Percentiles rank a stretch among this genome's conserved stretches.
Evolutionary conservation across 2,329 filamentous ascomycete species (phyloP).

Genomic region (Acrodontium crateriforme): DNA sequence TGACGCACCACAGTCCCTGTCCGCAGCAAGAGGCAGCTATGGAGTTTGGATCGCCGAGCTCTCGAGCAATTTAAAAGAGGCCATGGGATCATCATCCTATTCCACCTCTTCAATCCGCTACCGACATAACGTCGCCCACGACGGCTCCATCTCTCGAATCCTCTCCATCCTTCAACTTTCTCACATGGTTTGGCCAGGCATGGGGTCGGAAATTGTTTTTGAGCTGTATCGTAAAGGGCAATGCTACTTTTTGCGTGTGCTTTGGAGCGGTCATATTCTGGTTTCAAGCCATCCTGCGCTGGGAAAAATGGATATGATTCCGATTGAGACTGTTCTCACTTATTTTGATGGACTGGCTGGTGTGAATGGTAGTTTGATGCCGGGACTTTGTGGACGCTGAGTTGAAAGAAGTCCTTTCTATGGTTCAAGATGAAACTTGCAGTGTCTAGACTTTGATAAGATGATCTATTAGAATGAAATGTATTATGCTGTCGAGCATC

Average conservation of each 20-base stretch:
- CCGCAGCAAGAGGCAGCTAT: slow-evolving; percentile 46
- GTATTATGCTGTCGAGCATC: too few species aligned
- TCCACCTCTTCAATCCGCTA: slow-evolving; percentile 35
- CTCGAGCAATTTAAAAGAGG: slow-evolving; percentile 45
- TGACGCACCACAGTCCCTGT: slow-evolving; percentile 47
- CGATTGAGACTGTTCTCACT: slow-evolving; percentile 46
- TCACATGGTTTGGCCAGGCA: slow-evolving; percentile 71
- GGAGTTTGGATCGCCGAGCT: slow-evolving; percentile 67
- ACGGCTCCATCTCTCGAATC: slow-evolving; percentile 55
- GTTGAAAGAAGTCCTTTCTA: too few species aligned
- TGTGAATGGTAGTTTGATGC: slow-evolving; percentile 28
- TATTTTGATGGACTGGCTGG: slow-evolving; percentile 65
- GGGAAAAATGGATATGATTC: slow-evolving; percentile 58
- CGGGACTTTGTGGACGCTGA: slow-evolving; percentile 26
- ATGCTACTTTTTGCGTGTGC: slow-evolving; percentile 46
- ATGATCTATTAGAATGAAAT: too few species aligned
- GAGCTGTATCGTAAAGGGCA: slow-evolving; percentile 47
- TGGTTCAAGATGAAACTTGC: too few species aligned
- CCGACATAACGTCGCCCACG: slow-evolving; percentile 67
- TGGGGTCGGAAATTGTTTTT: slow-evolving; percentile 67
- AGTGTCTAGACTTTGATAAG: too few species aligned
- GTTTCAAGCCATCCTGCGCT: slow-evolving; percentile 54
- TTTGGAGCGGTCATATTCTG: slow-evolving; percentile 57
- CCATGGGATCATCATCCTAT: slow-evolving; percentile 20
- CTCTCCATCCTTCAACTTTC: slow-evolving; percentile 59